These are phyloP conservation scores for Aspergillus piperis DNA, from an alignment of 2,329 filamentous ascomycete species.

Conservation along the genomic window DNA sequence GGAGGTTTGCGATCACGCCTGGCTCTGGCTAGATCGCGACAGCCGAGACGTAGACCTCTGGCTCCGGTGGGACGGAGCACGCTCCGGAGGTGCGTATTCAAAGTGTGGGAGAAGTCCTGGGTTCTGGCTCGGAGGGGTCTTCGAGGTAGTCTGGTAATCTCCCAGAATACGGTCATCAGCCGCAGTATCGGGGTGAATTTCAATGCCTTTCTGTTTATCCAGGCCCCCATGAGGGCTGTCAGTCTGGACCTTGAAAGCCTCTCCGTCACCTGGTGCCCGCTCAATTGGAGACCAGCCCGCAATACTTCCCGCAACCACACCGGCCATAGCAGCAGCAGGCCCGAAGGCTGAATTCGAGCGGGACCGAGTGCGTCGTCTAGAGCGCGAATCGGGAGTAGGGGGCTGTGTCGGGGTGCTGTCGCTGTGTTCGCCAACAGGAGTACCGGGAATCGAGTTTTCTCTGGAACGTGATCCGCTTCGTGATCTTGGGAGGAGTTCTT, in stretches of 20 bases:
- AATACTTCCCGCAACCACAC: slow-evolving; percentile 66
- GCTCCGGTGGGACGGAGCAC: slow-evolving; percentile 37
- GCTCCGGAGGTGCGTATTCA: slow-evolving; percentile 41
- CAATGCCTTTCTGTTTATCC: slow-evolving; percentile 46
- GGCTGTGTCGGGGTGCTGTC: slow-evolving; percentile 42
- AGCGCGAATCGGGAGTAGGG: slow-evolving; percentile 57
- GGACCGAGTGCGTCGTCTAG: slow-evolving; percentile 54
- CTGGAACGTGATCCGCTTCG: slow-evolving; percentile 45
- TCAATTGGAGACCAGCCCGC: slow-evolving; percentile 66
- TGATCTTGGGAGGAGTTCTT: slow-evolving; percentile 47
- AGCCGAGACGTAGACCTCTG: slow-evolving; percentile 39
- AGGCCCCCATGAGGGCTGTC: slow-evolving; percentile 41
- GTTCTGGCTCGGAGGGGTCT: slow-evolving; percentile 50
- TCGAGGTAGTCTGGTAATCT: slow-evolving; percentile 36
- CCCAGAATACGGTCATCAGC: slow-evolving; percentile 48
- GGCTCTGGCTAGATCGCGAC: slow-evolving; percentile 40
- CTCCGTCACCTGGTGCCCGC: slow-evolving; percentile 40
- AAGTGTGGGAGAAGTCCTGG: slow-evolving; percentile 48
- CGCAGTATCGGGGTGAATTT: slow-evolving; percentile 50
- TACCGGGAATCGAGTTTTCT: slow-evolving; percentile 54
- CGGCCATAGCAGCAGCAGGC: slow-evolving; percentile 65
- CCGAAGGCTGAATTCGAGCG: slow-evolving; percentile 61
- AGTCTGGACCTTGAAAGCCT: slow-evolving; percentile 41
- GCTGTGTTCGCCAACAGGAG: slow-evolving; percentile 54
- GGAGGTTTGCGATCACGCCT: slow-evolving; percentile 7